These are phyloP conservation scores for Anisodus tanguticus DNA, from an alignment of 257 asterid species.

Conservation along the genomic window DNA sequence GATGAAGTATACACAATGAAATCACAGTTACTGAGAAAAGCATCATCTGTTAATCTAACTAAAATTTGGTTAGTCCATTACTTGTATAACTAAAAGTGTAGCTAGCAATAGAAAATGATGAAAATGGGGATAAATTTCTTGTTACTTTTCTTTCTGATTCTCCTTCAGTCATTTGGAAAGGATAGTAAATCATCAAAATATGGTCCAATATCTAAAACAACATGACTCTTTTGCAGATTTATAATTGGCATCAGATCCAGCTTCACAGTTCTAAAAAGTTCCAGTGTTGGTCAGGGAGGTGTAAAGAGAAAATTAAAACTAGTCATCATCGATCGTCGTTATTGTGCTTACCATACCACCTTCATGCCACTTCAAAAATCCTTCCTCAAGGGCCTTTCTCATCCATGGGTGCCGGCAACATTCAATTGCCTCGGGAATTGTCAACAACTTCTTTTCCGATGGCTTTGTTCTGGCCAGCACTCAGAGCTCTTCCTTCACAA, in stretches of 20 bases:
- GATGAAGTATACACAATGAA: not conserved
- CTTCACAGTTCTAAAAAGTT: slow-evolving; percentile 7
- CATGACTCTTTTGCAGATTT: not conserved
- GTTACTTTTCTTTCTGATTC: slow-evolving; percentile 13
- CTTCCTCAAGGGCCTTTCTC: slow-evolving; percentile 80
- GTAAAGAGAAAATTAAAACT: slow-evolving; percentile 22
- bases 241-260: slow-evolving; percentile 4
- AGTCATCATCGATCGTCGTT: slow-evolving; percentile 48
- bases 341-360: slow-evolving; percentile 65
- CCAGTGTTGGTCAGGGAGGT: not conserved
- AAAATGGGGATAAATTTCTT: not conserved
- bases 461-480: slow-evolving; percentile 83
- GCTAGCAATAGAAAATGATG: not conserved
- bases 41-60: slow-evolving; percentile 4
- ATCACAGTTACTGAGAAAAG: not conserved
- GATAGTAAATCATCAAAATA: slow-evolving; percentile 9
- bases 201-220: not conserved
- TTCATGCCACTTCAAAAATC: slow-evolving; percentile 71
- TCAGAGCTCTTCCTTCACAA: slow-evolving; percentile 80
- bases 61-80: slow-evolving; percentile 2
- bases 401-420: slow-evolving; percentile 87
- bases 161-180: not conserved
- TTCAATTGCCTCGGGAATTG: slow-evolving; percentile 64
- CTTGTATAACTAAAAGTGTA: not conserved
- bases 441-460: slow-evolving; percentile 73